Percentiles rank a stretch among this genome's conserved stretches.
Evolutionary conservation across 2,329 filamentous ascomycete species (phyloP).

Genomic region (Aureobasidium subglaciale): DNA sequence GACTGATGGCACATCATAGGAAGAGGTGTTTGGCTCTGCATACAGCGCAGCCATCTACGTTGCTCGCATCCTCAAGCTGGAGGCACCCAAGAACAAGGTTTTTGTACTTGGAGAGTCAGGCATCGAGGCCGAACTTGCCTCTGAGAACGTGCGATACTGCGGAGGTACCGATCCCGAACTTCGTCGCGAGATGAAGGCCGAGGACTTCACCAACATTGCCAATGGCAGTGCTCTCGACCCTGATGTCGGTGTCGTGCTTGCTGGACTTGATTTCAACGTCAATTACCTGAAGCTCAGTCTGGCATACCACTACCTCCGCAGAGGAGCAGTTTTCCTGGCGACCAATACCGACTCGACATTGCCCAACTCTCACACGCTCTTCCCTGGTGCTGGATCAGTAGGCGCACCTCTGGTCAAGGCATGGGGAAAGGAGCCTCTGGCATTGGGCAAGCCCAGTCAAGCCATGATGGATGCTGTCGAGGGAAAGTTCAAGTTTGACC

Average conservation of each 20-base stretch:
- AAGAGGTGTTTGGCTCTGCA: conserved; percentile 92
- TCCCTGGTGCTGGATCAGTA: conserved; percentile 84
- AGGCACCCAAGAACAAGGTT: conserved; percentile 78
- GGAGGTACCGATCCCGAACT: conserved; percentile 78
- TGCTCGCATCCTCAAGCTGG: conserved; percentile 77
- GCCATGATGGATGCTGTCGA: conserved; percentile 99
- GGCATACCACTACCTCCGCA: conserved; percentile 77
- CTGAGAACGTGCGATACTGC: conserved; percentile 71
- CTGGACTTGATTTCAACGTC: conserved; percentile 86
- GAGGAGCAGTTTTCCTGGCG: conserved; percentile 78
- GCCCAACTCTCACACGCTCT: conserved; percentile 72
- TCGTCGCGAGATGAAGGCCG: conserved; percentile 69
- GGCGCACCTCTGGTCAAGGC: conserved; percentile 66
- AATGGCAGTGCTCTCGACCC: conserved; percentile 69
- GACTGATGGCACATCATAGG: conserved; percentile 35
- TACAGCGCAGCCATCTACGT: conserved; percentile 97
- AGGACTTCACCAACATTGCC: conserved; percentile 73
- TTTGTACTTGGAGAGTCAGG: conserved; percentile 88
- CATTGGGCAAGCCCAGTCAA: conserved; percentile 89
- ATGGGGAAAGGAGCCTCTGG: conserved; percentile 58
- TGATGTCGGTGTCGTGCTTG: conserved; percentile 82
- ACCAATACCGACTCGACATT: conserved; percentile 91
- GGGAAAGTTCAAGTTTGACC: conserved; percentile 86
- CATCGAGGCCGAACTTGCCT: conserved; percentile 78
- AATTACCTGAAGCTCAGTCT: conserved; percentile 89